Conservation (phyloP, 2,329 filamentous ascomycete species). For the Lecanicillium sp. region DNA sequence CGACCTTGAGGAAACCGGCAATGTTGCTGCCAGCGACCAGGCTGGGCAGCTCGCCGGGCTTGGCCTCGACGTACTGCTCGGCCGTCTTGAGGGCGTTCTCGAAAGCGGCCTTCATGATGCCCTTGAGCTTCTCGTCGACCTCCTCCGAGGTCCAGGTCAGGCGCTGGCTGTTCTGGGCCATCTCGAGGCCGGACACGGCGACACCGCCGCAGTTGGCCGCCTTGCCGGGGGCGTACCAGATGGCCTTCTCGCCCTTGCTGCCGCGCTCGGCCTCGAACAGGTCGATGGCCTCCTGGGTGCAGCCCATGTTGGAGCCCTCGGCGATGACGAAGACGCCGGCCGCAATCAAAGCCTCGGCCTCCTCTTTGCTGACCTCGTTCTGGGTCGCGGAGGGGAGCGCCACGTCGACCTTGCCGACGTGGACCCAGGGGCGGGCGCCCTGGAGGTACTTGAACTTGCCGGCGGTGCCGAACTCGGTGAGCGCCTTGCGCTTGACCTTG, state of each 20-base stretch:
- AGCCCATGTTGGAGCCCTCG: slow-evolving; percentile 98
- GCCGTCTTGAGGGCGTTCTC: slow-evolving; percentile 82
- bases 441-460: slow-evolving; percentile 78
- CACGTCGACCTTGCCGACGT: slow-evolving; percentile 84
- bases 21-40: slow-evolving; percentile 95
- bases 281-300: slow-evolving; percentile 91
- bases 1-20: slow-evolving; percentile 96
- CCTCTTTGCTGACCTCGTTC: slow-evolving; percentile 92
- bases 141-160: slow-evolving; percentile 82
- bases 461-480: slow-evolving; percentile 63
- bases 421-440: slow-evolving; percentile 83
- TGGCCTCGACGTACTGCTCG: slow-evolving; percentile 74
- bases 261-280: slow-evolving; percentile 76
- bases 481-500: slow-evolving; percentile 80
- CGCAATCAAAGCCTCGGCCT: slow-evolving; percentile 75
- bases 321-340: slow-evolving; percentile 80
- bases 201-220: slow-evolving; percentile 97
- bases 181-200: slow-evolving; percentile 94
- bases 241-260: slow-evolving; percentile 59
- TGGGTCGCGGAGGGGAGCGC: slow-evolving; percentile 91
- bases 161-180: slow-evolving; percentile 94
- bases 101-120: slow-evolving; percentile 94
- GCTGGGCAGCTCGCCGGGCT: slow-evolving; percentile 79
- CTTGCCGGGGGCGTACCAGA: slow-evolving; percentile 98
- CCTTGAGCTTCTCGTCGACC: slow-evolving; percentile 85